Evolutionary conservation across 2,329 filamentous ascomycete species (phyloP).

Genomic region (Rutstroemia sp.): DNA sequence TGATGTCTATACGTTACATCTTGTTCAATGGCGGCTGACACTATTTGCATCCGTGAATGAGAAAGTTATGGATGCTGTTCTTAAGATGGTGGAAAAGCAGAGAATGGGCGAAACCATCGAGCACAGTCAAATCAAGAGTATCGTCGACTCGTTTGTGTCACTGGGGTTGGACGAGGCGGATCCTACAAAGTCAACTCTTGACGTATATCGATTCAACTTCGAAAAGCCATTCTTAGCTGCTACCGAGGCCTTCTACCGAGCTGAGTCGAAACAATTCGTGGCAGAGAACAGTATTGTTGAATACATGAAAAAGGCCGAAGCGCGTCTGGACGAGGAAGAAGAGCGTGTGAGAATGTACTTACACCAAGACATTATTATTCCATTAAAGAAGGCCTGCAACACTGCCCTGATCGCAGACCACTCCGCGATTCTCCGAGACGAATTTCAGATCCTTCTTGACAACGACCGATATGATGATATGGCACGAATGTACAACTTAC

Average conservation of each 20-base stretch:
- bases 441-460: slow-evolving; percentile 90
- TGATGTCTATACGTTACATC: slow-evolving; percentile 93
- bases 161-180: slow-evolving; percentile 91
- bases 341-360: slow-evolving; percentile 88
- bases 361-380: slow-evolving; percentile 78
- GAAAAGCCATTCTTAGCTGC: slow-evolving; percentile 85
- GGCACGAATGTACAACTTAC: slow-evolving; percentile 88
- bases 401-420: slow-evolving; percentile 85
- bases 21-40: slow-evolving; percentile 91
- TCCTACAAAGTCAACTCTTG: slow-evolving; percentile 85
- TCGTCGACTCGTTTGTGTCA: slow-evolving; percentile 94
- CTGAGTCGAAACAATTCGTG: slow-evolving; percentile 89
- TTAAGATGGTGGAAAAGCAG: slow-evolving; percentile 95
- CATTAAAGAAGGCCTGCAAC: slow-evolving; percentile 82
- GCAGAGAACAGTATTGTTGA: slow-evolving; percentile 96
- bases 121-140: slow-evolving; percentile 91
- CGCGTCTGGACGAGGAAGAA: slow-evolving; percentile 84
- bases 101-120: slow-evolving; percentile 97
- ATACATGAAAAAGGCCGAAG: slow-evolving; percentile 99
- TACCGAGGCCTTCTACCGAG: slow-evolving; percentile 79
- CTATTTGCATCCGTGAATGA: slow-evolving; percentile 77
- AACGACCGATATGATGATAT: slow-evolving; percentile 94
- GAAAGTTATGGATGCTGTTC: slow-evolving; percentile 90
- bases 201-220: slow-evolving; percentile 89
- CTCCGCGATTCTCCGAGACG: slow-evolving; percentile 76